Conservation (phyloP, 495 filamentous ascomycete genomes). For the Neurospora intermedia region DNA sequence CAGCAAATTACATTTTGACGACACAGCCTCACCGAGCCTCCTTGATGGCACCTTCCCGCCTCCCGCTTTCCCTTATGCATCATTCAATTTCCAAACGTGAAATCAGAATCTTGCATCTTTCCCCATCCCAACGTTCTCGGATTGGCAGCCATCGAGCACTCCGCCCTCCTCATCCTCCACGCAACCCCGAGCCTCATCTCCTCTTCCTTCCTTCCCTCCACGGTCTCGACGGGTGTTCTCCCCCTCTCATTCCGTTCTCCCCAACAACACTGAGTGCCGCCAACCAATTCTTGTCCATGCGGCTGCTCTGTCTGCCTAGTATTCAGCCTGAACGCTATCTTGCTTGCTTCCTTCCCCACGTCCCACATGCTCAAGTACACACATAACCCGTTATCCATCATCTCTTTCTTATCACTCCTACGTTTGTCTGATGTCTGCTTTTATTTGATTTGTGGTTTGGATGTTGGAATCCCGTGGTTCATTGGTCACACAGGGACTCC, state of each 20-base stretch:
- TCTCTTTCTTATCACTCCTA: neutral
- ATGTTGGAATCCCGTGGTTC: neutral
- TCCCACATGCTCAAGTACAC: neutral
- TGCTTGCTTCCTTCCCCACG: neutral
- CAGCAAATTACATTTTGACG: too few relatives aligned
- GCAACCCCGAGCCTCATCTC: neutral
- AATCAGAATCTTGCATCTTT: too few relatives aligned
- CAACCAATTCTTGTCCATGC: too few relatives aligned
- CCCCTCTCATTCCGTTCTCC: too few relatives aligned
- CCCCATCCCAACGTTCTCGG: too few relatives aligned
- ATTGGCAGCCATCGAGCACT: too few relatives aligned
- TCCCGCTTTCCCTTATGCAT: neutral
- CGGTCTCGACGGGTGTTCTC: neutral
- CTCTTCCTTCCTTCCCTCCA: neutral
- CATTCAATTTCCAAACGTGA: too few relatives aligned
- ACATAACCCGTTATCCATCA: neutral
- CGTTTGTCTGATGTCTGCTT: neutral
- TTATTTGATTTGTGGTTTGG: neutral
- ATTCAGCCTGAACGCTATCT: neutral
- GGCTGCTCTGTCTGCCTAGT: neutral
- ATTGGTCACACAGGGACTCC: neutral
- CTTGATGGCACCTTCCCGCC: neutral
- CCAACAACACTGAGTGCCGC: too few relatives aligned
- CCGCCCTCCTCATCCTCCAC: neutral
- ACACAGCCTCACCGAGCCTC: neutral